Evolutionary conservation across 441 rosid genomes (phyloP), one percentile per base, ranked within the genome.

Genomic region (Pelargonium fulgidum): DNA sequence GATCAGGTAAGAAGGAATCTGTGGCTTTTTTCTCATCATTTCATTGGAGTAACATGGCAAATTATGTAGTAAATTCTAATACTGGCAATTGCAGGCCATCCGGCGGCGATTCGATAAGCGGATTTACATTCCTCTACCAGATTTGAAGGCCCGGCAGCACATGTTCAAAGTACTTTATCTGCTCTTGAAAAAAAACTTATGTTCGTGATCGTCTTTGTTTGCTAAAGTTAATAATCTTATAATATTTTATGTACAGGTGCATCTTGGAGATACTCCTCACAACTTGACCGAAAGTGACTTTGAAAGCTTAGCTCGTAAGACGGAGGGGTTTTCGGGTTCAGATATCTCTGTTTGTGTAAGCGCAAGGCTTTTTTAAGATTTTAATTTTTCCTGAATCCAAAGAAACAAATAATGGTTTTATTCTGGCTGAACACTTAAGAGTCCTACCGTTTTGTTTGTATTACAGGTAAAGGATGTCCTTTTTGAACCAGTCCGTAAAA

Each of bases 61-160:
- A 11, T 62, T 48, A 68, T 52, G 62, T 64, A 64, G 66, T 26
- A 67, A 29, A 73, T 67, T 67, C 86, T 81, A 69, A 84, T 71
- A 24, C 36, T 84, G 44, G 69, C 86, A 68, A 73, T 74, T 78
- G 65, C 85, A 95, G 99, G 99, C 99, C 65, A 90, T 95, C 73
- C 79, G 99, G 64, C 74, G 99, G 70, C 99, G 99, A 75, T 94
- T 94, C 80, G 99, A 94, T 81, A 94, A 94, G 90, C 97, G 99
- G 42, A 94, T 94, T 68, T 89, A 94, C 73, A 94, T 94, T 82
- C 99, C 99, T 16, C 99, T 95, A 17, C 99, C 99, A 59, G 99
- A 95, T 68, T 20, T 69, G 78, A 95, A 95, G 85, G 99, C 99
- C 74, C 83, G 99, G 19, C 96, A 89, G 45, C 97, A 95, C 78